phyloP scores from a whole-genome alignment of 2,329 filamentous ascomycete species.

The Trichoderma afroharzianum region DNA sequence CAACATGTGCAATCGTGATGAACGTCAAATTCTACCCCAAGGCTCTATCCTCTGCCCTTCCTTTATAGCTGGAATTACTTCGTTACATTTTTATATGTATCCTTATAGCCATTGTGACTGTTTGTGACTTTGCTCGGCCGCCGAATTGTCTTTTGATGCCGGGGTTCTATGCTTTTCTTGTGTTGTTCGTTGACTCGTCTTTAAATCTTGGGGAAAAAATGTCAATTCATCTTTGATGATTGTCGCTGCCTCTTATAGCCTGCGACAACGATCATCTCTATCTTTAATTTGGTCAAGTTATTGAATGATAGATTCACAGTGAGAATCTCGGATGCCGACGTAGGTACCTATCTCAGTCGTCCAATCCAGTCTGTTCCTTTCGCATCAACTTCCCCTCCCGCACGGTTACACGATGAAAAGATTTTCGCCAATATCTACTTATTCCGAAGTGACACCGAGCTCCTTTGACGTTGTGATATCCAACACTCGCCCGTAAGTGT shows the following conservation, averaged over 20 bases:
- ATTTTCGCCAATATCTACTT: not conserved
- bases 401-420: not conserved
- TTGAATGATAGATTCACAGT: too few relatives aligned
- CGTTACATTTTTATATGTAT: not conserved
- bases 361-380: not conserved
- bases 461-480: not conserved
- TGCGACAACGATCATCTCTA: too few relatives aligned
- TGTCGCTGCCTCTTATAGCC: too few relatives aligned
- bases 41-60: not conserved
- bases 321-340: too few relatives aligned
- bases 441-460: not conserved
- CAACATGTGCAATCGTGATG: not conserved
- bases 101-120: not conserved
- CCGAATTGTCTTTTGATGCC: too few relatives aligned
- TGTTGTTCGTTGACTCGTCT: too few relatives aligned
- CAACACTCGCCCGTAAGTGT: not conserved
- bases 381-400: not conserved
- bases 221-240: too few relatives aligned
- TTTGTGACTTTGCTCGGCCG: too few relatives aligned
- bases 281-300: too few relatives aligned
- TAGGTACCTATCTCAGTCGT: too few relatives aligned
- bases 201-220: too few relatives aligned
- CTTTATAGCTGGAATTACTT: not conserved
- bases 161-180: too few relatives aligned
- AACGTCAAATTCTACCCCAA: not conserved